phyloP scores from a whole-genome alignment of 2,329 filamentous ascomycete species.

The Neonectria sp. region DNA sequence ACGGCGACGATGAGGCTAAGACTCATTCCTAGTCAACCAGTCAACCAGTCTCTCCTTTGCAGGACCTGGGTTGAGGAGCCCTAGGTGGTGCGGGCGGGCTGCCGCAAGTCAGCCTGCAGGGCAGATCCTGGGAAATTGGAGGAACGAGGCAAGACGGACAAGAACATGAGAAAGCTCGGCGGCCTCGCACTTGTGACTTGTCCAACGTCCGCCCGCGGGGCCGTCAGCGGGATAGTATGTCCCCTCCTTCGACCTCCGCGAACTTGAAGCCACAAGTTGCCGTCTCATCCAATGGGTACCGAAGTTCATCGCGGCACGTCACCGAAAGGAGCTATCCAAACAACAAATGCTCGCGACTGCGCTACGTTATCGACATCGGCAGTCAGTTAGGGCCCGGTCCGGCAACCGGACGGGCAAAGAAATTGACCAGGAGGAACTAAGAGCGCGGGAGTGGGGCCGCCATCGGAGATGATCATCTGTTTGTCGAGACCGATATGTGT shows the following conservation, averaged over 20 bases:
- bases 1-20: background rate
- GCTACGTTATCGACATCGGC: constrained; percentile 12
- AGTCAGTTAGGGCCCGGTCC: constrained; percentile 15
- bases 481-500: constrained; percentile 21
- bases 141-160: constrained; percentile 36
- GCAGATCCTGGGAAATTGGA: constrained; percentile 38
- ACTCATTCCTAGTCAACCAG: background rate
- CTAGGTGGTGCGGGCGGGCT: constrained; percentile 10
- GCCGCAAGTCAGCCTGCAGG: constrained; percentile 32
- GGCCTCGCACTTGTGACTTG: background rate
- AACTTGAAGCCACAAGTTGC: constrained; percentile 22
- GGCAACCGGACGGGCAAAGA: constrained; percentile 3
- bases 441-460: constrained; percentile 12
- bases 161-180: constrained; percentile 11
- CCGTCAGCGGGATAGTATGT: constrained; percentile 18
- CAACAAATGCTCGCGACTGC: background rate
- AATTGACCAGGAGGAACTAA: constrained; percentile 16
- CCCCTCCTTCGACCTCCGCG: constrained; percentile 25
- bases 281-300: constrained; percentile 15
- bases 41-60: background rate
- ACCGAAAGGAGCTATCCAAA: constrained; percentile 8
- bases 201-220: constrained; percentile 23
- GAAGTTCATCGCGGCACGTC: constrained; percentile 9
- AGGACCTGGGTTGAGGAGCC: constrained; percentile 10
- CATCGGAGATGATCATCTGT: constrained; percentile 25